Evolutionary conservation across 2,329 filamentous ascomycete species (phyloP).

Genomic region (Zymoseptoria pseudotritici): DNA sequence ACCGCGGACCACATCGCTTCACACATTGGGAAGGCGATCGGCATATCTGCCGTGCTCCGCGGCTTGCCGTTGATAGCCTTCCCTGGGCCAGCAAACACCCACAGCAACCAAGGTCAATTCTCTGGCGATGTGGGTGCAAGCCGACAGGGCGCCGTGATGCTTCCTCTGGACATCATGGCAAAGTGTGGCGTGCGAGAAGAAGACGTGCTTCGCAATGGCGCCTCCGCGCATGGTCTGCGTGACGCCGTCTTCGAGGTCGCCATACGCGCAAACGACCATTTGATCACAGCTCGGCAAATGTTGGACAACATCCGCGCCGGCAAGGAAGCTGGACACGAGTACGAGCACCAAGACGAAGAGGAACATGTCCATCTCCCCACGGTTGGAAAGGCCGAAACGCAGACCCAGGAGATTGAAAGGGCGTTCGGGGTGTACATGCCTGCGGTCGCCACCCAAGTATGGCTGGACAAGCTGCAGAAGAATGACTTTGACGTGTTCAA

Average conservation of each 20-base stretch:
- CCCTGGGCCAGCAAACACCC: conserved; percentile 53
- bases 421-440: conserved; percentile 77
- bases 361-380: conserved; percentile 49
- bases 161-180: conserved; percentile 87
- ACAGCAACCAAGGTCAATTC: conserved; percentile 41
- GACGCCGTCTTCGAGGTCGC: conserved; percentile 90
- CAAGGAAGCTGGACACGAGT: conserved; percentile 71
- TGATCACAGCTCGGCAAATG: conserved; percentile 92
- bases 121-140: conserved; percentile 34
- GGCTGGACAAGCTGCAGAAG: conserved; percentile 68
- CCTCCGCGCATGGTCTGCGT: conserved; percentile 68
- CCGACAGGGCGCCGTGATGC: conserved; percentile 60
- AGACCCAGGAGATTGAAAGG: conserved; percentile 50
- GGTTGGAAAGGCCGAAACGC: conserved; percentile 26
- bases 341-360: conserved; percentile 76
- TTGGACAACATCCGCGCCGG: conserved; percentile 69
- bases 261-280: conserved; percentile 87
- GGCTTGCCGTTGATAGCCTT: conserved; percentile 85
- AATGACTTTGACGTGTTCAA: conserved; percentile 77
- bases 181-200: conserved; percentile 75
- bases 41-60: conserved; percentile 78
- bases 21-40: conserved; percentile 89
- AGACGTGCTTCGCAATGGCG: conserved; percentile 75
- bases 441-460: conserved; percentile 68
- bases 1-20: conserved; percentile 88